Conservation (phyloP, 805 yeast genomes). For the Candida koratica region DNA sequence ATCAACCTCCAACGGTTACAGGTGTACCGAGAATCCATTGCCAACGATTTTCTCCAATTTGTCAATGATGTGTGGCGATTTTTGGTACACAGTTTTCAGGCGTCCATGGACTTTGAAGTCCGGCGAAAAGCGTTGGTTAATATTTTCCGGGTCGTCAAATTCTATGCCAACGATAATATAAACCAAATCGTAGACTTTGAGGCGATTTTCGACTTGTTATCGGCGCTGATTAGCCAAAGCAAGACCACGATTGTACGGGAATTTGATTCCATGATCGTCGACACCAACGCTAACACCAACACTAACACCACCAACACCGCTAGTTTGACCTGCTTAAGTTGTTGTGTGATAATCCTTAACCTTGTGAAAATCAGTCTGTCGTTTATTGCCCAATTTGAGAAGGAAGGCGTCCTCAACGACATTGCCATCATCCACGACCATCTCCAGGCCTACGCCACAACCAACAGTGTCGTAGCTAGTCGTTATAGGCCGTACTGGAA, state of each 20-base stretch:
- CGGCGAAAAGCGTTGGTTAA: conserved; percentile 55
- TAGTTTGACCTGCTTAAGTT: conserved; percentile 45
- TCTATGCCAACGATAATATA: conserved; percentile 30
- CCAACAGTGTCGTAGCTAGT: conserved; percentile 16
- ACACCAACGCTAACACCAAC: not conserved
- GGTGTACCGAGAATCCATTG: conserved; percentile 24
- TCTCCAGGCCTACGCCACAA: conserved; percentile 14
- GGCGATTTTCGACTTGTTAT: conserved; percentile 45
- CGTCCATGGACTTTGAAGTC: conserved; percentile 65
- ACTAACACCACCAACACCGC: conserved; percentile 19
- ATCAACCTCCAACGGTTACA: conserved; percentile 31
- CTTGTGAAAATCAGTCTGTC: conserved; percentile 13
- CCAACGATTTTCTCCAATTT: conserved; percentile 31
- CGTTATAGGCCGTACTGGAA: conserved; percentile 16
- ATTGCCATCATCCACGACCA: conserved; percentile 31
- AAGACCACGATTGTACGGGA: conserved; percentile 21
- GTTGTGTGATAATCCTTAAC: conserved; percentile 20
- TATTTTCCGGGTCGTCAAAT: conserved; percentile 48
- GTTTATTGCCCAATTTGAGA: conserved; percentile 50
- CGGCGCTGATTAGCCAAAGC: conserved; percentile 59
- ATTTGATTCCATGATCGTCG: not conserved
- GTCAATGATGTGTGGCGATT: conserved; percentile 47
- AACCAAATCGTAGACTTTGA: conserved; percentile 29
- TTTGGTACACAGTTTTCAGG: conserved; percentile 61
- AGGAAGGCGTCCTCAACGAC: conserved; percentile 70